Base-by-base conservation (phyloP, 306 rosid species). In the Sophora flavescens region DNA sequence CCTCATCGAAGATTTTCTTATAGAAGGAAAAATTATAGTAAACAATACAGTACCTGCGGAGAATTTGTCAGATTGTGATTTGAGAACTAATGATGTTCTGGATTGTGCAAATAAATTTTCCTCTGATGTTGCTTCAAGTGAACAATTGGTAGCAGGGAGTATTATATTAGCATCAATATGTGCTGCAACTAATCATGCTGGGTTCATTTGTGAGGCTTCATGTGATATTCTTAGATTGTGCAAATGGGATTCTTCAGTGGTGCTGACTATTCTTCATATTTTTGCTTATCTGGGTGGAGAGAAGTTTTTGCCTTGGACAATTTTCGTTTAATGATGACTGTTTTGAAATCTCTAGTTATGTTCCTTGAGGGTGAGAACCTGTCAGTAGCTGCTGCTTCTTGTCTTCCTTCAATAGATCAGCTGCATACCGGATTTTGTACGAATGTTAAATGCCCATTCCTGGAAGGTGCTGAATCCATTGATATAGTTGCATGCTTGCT, bases 101-200 rank as follows among this genome's bases (percentile, higher is more conserved):
- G 92, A 85, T 77, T 77, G 69, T 75, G 59, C 67, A 57, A 69
- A 71, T 63, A 65, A 53, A 22, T 81, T 82, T 74, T 78, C 83
- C 69, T 52, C 70, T 57, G 78, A 54, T 52, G 72, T 81, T 51
- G 91, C 95, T 71, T 86, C 97, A 39, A 69, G 74, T n/a, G 87
- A 91, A 70, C 91, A 88, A 72, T 78, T 91, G 84, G 80, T 89
- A 58, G 92, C 93, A 13, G 93, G 93, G 68, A 87, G 97, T 82
- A 76, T 90, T 79, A 79, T 93, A 39, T 76, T 89, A 57, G 91
- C 96, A 59, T 89, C 97, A 63, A 45, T 93, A 72, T 91, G 90
- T 83, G 86, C 87, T 74, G 92, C 91, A 28, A 63, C 89, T 64
- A 83, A 82, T 68, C 83, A 73, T 53, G 65, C 76, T 74, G 89